Evolutionary conservation across 805 yeast species (phyloP).

Genomic region (Hemisphaericaspora nanyangensis): DNA sequence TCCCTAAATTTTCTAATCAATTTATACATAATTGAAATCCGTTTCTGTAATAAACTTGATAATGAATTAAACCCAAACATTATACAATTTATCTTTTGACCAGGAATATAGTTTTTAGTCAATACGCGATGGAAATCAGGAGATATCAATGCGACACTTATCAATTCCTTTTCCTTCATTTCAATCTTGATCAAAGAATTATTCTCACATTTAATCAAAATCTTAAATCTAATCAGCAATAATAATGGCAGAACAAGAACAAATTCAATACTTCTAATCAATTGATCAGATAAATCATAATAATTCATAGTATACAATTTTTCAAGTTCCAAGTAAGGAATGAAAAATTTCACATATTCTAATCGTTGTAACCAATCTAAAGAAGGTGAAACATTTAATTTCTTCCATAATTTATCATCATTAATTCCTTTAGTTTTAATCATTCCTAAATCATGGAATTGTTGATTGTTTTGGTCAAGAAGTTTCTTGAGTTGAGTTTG

Average conservation of each 20-base stretch:
- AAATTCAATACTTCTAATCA: constrained; percentile 14
- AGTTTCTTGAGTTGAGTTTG: constrained; percentile 16
- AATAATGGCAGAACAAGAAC: constrained; percentile 17
- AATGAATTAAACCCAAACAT: constrained; percentile 31
- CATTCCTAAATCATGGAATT: constrained; percentile 6
- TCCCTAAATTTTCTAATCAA: constrained; percentile 16
- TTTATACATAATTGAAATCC: constrained; percentile 19
- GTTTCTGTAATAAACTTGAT: constrained; percentile 19
- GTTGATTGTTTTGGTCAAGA: constrained; percentile 17
- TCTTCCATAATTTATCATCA: constrained; percentile 17
- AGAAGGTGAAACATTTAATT: constrained; percentile 34
- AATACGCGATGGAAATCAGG: constrained; percentile 18
- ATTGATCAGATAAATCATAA: constrained; percentile 8
- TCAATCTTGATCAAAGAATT: constrained; percentile 11
- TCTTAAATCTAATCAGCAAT: constrained; percentile 15
- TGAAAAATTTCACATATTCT: constrained; percentile 21
- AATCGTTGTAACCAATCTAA: constrained; percentile 27
- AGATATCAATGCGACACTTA: constrained; percentile 18
- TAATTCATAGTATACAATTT: constrained; percentile 10
- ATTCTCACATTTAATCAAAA: constrained; percentile 12
- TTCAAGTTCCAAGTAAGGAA: constrained; percentile 20
- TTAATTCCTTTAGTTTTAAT: constrained; percentile 11
- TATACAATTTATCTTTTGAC: constrained; percentile 23
- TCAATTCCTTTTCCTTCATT: constrained; percentile 2
- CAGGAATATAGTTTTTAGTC: constrained; percentile 20